phyloP scores from a whole-genome alignment of 2,329 filamentous ascomycete species.

The Westerdykella aurantiaca region DNA sequence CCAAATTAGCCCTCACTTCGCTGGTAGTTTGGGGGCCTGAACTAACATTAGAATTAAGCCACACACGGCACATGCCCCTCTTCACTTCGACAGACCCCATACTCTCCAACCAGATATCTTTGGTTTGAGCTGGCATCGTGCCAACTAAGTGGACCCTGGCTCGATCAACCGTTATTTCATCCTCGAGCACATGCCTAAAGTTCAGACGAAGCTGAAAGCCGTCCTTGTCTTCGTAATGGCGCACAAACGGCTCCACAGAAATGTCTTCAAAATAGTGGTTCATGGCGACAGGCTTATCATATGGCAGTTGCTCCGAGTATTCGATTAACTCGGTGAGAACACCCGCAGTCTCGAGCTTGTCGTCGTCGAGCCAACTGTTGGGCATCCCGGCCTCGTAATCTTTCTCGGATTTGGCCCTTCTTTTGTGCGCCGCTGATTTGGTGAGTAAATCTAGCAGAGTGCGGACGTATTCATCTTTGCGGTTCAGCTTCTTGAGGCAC shows the following conservation, averaged over 20 bases:
- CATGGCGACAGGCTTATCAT: constrained; percentile 63
- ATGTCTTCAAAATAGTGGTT: constrained; percentile 68
- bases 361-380: constrained; percentile 35
- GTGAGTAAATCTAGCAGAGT: constrained; percentile 68
- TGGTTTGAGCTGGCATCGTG: constrained; percentile 50
- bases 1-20: constrained; percentile 21
- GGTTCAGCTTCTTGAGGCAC: constrained; percentile 71
- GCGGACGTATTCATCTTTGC: constrained; percentile 72
- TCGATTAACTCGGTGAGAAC: constrained; percentile 42
- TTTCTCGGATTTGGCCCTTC: constrained; percentile 19
- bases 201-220: constrained; percentile 66
- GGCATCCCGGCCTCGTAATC: constrained; percentile 1
- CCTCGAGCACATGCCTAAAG: constrained; percentile 66
- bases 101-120: constrained; percentile 62
- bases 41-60: constrained; percentile 44
- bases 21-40: background rate
- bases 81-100: constrained; percentile 44
- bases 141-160: constrained; percentile 60
- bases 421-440: constrained; percentile 50
- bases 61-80: constrained; percentile 50
- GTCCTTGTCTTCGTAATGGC: constrained; percentile 66
- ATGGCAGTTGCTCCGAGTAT: constrained; percentile 47
- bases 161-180: constrained; percentile 61
- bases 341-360: constrained; percentile 33
- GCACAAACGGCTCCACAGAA: constrained; percentile 60